Base-by-base conservation (phyloP, 148 eudicot species). In the Dysphania ambrosioides region DNA sequence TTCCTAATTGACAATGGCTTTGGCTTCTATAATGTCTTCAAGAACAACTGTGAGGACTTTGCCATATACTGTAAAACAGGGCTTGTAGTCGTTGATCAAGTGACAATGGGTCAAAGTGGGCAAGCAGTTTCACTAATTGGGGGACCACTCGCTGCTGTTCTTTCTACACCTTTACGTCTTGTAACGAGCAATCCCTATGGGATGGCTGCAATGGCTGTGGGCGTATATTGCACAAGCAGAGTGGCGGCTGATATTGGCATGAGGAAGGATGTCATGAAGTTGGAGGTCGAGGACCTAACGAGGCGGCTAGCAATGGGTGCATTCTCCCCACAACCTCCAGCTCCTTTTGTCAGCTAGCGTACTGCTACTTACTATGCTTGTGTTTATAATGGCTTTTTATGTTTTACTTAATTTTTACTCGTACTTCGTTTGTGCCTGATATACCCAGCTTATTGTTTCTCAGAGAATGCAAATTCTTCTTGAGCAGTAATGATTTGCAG, bases 21-120 rank as follows among this genome's bases (percentile, higher is more conserved):
- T 67, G 96, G 96, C 6, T 83, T 84, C 61, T 90, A 90, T 72
- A 88, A 87, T 40, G 80, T 90, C 15, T 90, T 90, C 62, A 90
- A 88, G 83, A 90, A 90, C 82, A 88, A 90, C 56, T 90, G 96
- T 40, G 96, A 90, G 63, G 96, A 90, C 75, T 90, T 90, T 59
- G 86, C 97, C 3, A 89, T 91, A 27, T 91, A 91, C 77, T 91
- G 97, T 81, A 91, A 91, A 81, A 91, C 97, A 0, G 97, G 97
- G 23, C 73, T 91, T 27, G 84, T 89, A 0, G 83, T 91, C 31
- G 31, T 89, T 36, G 85, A 86, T 68, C 87, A 86, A 59, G 76
- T 83, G 23, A 82, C 87, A 1, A 79, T 85, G 87, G 90, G 97
- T 18, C 93, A 86, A 62, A 91, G 93, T 35, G 91, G 91, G 13